Evolutionary conservation across 768 basidiomycete species (phyloP).

Genomic region (Leccinellum albellum): DNA sequence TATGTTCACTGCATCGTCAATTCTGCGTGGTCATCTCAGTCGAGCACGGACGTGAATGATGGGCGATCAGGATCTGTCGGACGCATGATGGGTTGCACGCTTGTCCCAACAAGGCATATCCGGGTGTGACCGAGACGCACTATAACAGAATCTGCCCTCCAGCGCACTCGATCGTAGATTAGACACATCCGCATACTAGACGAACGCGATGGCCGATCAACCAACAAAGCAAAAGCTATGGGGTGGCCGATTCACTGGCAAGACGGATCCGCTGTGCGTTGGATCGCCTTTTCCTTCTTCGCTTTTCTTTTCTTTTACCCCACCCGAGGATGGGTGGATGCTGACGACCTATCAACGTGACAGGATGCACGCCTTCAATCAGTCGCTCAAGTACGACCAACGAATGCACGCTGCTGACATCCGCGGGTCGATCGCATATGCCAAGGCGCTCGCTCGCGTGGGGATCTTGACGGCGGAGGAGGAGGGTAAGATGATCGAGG

Average conservation of each 20-base stretch:
- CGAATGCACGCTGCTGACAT: slow-evolving; percentile 93
- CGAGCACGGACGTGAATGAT: not conserved
- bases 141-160: not conserved
- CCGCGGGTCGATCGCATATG: slow-evolving; percentile 91
- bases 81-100: not conserved
- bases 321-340: not conserved
- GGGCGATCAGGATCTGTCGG: not conserved
- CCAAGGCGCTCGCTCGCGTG: slow-evolving; percentile 76
- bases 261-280: slow-evolving; percentile 58
- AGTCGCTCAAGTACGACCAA: slow-evolving; percentile 91
- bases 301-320: not conserved
- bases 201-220: slow-evolving; percentile 34
- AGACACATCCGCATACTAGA: not conserved
- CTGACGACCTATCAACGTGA: slow-evolving; percentile 1
- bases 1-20: not conserved
- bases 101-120: not conserved
- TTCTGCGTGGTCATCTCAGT: not conserved
- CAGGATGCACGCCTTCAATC: slow-evolving; percentile 98
- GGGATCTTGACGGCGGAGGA: slow-evolving; percentile 82
- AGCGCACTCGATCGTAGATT: not conserved
- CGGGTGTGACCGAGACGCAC: not conserved
- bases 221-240: slow-evolving; percentile 73
- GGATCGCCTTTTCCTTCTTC: not conserved
- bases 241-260: slow-evolving; percentile 87
- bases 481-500: slow-evolving; percentile 64